Base-by-base conservation (phyloP, 2,329 filamentous ascomycete genomes). In the Penicillium sp. region DNA sequence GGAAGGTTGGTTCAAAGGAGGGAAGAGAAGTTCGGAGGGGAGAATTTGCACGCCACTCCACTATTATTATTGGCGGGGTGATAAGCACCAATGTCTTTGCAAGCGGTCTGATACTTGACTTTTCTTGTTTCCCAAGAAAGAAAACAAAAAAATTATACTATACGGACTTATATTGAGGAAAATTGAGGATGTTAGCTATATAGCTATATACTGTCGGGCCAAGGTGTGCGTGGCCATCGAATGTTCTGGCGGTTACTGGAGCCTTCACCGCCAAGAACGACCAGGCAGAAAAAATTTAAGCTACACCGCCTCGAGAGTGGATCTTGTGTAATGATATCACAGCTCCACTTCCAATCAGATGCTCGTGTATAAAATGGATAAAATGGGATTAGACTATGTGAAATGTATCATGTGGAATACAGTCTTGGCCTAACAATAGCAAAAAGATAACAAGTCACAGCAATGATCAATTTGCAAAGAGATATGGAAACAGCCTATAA, bases 41-140 rank as follows among this genome's bases (percentile, higher is more conserved):
- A 65, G 61, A 68, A 66, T 69, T 69, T 67, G 65, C 66, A 67
- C 56, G 60, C 56, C 57, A 65, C 60, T 63, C 58, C 61, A 65
- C 64, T 64, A 60, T 59, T 62, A 59, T 61, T 59, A 54, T 53
- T 51, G 53, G 53, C 41, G 64, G 55, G 61, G 61, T 58, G 58
- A 51, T 51, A 56, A 52, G 18, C 3, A 51, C 40, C 39, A 44
- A 36, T 23, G 49, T 60, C 55, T 32, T 32, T 6, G 14, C 14
- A 50, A 53, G 54, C 58, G 60, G 56, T 58, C 57, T 60, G 55
- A 20, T 5, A 20, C 3, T 16, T 18, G 18, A 18, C 1, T 10
- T 18, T 34, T 20, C 9, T 18, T 34, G n/a, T 3, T 29, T 13
- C 29, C 14, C n/a, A 20, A 20, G 3, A 18, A 16, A 32, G 8